Base-by-base conservation (phyloP, 2,329 filamentous ascomycete species). In the Aspergillus sp. region DNA sequence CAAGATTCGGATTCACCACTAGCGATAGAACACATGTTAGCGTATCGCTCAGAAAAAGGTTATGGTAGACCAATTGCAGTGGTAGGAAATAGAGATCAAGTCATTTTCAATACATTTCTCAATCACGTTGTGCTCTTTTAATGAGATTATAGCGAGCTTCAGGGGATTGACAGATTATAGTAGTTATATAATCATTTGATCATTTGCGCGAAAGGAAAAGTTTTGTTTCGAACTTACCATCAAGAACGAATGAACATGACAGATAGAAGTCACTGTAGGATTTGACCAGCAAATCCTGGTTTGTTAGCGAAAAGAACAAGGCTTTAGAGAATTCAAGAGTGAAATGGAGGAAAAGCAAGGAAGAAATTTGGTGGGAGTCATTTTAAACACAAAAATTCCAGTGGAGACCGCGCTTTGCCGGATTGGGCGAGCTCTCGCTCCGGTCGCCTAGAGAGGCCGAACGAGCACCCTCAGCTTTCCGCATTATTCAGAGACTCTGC, bases 121-220 rank as follows among this genome's bases (percentile, higher is more conserved):
- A 76, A 66, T 75, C 72, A 74, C 70, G 62, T 64, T 33, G 61
- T 73, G 69, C 73, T 73, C 73, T 60, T 37, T 67, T 67, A 54
- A 62, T 71, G 68, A 74, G 68, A 73, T 73, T 65, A 44, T 31
- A 59, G 19, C 66, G 73, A 78, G 78, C 78, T 79, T 90, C 87
- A 89, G 88, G 82, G 86, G 88, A 91, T 90, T 91, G 88, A 91
- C 88, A 91, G 88, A 91, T 90, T 86, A 80, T 76, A 66, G 75
- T 76, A 79, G 79, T 78, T 78, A 71, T 81, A 78, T 86, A 85
- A 86, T 90, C 87, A 89, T 90, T 73, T 75, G 70, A 74, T 67
- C 23, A 11, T 39, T 48, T 24, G 27, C 52, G 17, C n/a, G 19
- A 47, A n/a, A 48, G 56, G 37, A 50, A 31, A 31, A 31, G 27